Base-by-base conservation (phyloP, 2,329 filamentous ascomycete species). In the Verticillium alfalfae region DNA sequence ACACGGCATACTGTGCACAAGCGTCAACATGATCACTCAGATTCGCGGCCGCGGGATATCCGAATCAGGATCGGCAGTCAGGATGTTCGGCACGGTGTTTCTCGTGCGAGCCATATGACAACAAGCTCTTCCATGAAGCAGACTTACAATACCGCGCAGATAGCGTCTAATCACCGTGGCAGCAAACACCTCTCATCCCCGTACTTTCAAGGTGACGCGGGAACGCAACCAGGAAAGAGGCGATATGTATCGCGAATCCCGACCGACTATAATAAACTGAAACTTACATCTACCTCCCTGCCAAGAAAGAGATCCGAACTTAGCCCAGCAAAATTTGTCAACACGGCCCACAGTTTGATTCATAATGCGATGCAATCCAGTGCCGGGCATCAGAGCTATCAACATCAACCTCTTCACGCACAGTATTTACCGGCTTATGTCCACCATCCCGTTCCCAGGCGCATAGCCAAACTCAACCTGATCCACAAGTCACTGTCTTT, bases 61-160 rank as follows among this genome's bases (percentile, higher is more conserved):
- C 59, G 34, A 7, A 64, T 65, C 34, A 61, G 58, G 34, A 64
- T 65, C n/a, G 64, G 64, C 18, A 65, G 63, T 26, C 60, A 63
- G n/a, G 38, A 57, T 26, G 36, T 65, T 52, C 39, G 56, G 12
- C 31, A 56, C 13, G 26, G 56, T 8, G 26, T 2, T n/a, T 60
- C 58, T 13, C 56, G 56, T 2, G 10, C 26, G 10, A 34, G 26
- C 18, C 55, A 5, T 8, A 12, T 9, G 8, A 7, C 7, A 2
- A 8, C 45, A 26, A 49, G 9, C 8, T 18, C 45, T 13, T 22
- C 45, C 18, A 12, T 8, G n/a, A 49, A 49, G 18, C 45, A 49
- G 7, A 10, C n/a, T 22, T 10, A 4, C 18, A 8, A 7, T 6
- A 8, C 18, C 8, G 18, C 8, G n/a, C 45, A 49, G 22, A 12